These are phyloP conservation scores for Phytomonas sp. DNA, from an alignment of 208 protist species.

Conservation along the genomic window DNA sequence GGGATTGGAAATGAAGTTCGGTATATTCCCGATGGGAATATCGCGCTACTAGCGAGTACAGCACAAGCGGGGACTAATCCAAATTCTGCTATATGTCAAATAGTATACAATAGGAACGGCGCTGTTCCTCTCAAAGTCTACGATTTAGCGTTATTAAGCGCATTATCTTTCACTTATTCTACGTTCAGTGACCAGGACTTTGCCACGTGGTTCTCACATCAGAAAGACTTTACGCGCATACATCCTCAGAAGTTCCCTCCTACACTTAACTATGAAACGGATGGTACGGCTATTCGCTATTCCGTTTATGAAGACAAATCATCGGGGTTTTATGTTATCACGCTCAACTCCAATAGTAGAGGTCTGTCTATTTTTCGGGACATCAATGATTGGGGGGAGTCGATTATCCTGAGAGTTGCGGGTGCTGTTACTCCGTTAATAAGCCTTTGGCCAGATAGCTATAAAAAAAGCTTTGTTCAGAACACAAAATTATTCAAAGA, in stretches of 20 bases:
- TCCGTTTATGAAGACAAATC: slow-evolving; percentile 69
- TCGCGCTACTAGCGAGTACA: slow-evolving; percentile 22
- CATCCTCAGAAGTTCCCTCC: slow-evolving; percentile 44
- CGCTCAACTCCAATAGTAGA: slow-evolving; percentile 72
- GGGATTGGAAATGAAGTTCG: slow-evolving; percentile 44
- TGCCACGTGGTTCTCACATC: slow-evolving; percentile 63
- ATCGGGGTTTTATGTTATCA: slow-evolving; percentile 73
- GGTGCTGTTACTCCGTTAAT: slow-evolving; percentile 58
- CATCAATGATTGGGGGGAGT: slow-evolving; percentile 76
- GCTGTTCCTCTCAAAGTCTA: slow-evolving; percentile 34
- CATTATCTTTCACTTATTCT: slow-evolving; percentile 68
- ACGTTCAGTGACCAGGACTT: slow-evolving; percentile 60
- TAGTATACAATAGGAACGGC: slow-evolving; percentile 49
- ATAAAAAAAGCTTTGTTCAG: slow-evolving; percentile 43
- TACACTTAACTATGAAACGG: slow-evolving; percentile 56
- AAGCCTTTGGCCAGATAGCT: slow-evolving; percentile 60
- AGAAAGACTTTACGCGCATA: slow-evolving; percentile 43
- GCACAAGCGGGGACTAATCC: slow-evolving; percentile 17
- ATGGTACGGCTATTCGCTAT: slow-evolving; percentile 59
- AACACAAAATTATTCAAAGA: slow-evolving; percentile 52
- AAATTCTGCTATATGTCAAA: slow-evolving; percentile 23
- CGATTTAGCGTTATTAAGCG: slow-evolving; percentile 63
- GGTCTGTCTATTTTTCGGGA: slow-evolving; percentile 65
- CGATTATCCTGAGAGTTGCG: slow-evolving; percentile 60
- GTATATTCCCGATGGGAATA: slow-evolving; percentile 36